Evolutionary conservation across 2,329 filamentous ascomycete species (phyloP), one percentile per base, ranked within the genome.

Genomic region (Ceratocystis colombiana): DNA sequence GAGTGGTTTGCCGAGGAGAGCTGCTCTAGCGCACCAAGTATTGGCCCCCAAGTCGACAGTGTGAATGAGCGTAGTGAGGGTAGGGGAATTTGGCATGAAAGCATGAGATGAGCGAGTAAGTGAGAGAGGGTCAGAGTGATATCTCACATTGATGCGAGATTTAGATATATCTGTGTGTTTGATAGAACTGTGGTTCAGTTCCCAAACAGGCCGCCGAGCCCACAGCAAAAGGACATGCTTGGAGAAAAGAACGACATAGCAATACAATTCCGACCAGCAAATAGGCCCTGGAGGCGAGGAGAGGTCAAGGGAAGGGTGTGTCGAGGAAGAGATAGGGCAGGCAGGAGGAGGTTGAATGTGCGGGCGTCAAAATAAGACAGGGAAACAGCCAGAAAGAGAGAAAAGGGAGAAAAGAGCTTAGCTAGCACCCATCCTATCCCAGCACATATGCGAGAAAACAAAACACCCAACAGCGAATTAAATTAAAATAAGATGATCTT

Each of bases 301-400:
- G 37, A 41, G 37, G 10, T 41, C 37, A 41, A 41, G 10, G 37
- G 37, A 41, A 41, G 10, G 37, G 37, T 15, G 53, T 17, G 8
- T 25, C 28, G 53, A 22, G 25, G 17, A 3, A 17, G 53, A 17
- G 12, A 28, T 22, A 57, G 50, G 22, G 28, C 12, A 15, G 12
- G 25, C 22, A 57, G 8, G 28, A 28, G 28, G 48, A 53, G 48
- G 53, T 57, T 57, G 22, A 57, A 3, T 5, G 33, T 33, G 25
- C 28, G 55, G 55, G 55, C 55, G 55, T 59, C n/a, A 59, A 59
- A 10, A 57, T 12, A 59, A n/a, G 48, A 53, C 46, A 22, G 48
- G 22, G n/a, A 25, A 17, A 53, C 5, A 41, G 10, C 37, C 37
- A 41, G 3, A 41, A 41, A 15, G 37, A 12, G 37, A 15, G 12